Evolutionary conservation across 2,329 filamentous ascomycete species (phyloP).

Genomic region (Mollisiaceae sp.): DNA sequence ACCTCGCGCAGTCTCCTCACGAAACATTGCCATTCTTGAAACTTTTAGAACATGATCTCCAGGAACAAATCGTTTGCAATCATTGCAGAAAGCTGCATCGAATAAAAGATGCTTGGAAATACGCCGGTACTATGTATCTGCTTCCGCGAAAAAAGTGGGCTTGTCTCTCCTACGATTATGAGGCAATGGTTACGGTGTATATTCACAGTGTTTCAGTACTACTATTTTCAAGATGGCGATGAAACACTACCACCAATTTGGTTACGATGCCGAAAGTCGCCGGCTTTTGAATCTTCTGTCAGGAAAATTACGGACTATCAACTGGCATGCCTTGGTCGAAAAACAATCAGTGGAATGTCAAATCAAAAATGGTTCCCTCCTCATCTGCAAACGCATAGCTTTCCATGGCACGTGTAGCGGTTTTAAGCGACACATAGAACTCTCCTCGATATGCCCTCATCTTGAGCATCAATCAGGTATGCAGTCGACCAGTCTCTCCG

Average conservation of each 20-base stretch:
- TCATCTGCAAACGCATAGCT: constrained; percentile 17
- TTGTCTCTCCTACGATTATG: constrained; percentile 22
- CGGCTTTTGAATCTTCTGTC: constrained; percentile 25
- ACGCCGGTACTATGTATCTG: neutral
- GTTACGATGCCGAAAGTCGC: constrained; percentile 23
- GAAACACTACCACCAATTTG: constrained; percentile 27
- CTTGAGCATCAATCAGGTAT: neutral
- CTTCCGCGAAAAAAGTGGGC: neutral
- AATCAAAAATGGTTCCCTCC: constrained; percentile 25
- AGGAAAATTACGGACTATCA: neutral
- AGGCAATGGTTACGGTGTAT: constrained; percentile 4
- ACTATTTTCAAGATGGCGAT: constrained; percentile 30
- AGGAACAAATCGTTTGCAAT: constrained; percentile 22
- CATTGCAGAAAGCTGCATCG: constrained; percentile 27
- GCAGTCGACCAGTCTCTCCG: neutral
- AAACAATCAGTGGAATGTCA: constrained; percentile 21
- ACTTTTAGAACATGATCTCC: constrained; percentile 27
- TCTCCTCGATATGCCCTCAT: neutral
- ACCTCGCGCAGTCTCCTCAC: constrained; percentile 18
- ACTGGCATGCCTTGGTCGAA: constrained; percentile 13
- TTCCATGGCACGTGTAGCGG: constrained; percentile 19
- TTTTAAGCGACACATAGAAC: constrained; percentile 6
- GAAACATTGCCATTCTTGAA: constrained; percentile 27
- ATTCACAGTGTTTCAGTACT: constrained; percentile 26
- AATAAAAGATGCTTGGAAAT: constrained; percentile 26